Evolutionary conservation across 192 early-diverging fungal genomes (phyloP).

Genomic region (Gonapodya prolifera): DNA sequence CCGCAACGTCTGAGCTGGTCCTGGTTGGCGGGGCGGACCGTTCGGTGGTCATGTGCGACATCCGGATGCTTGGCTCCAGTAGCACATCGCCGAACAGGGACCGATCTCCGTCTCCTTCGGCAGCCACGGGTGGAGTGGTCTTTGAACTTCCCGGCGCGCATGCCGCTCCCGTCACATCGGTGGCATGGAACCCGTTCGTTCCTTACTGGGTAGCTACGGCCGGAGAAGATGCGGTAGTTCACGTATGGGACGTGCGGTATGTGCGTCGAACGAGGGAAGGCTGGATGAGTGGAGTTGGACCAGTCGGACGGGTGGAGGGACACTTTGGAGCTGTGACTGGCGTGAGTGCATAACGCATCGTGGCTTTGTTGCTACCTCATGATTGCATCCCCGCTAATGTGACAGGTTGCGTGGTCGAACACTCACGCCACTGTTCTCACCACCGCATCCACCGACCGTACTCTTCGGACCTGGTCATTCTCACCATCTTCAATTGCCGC

Average conservation of each 20-base stretch:
- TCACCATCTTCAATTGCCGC: conserved; percentile 10
- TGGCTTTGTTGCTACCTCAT: background rate
- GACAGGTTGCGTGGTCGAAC: conserved; percentile 50
- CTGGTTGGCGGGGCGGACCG: background rate
- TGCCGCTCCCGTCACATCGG: conserved; percentile 28
- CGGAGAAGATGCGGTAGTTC: conserved; percentile 41
- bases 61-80: background rate
- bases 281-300: conserved; percentile 10
- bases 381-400: background rate
- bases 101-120: background rate
- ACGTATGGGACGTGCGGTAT: conserved; percentile 62
- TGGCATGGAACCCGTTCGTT: conserved; percentile 58
- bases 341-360: background rate
- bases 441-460: conserved; percentile 39
- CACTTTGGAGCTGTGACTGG: conserved; percentile 20
- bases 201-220: conserved; percentile 62
- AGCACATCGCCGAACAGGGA: background rate
- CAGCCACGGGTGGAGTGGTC: background rate
- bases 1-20: background rate
- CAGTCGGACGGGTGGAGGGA: conserved; percentile 33
- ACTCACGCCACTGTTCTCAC: conserved; percentile 50
- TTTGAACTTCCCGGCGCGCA: conserved; percentile 17
- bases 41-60: background rate
- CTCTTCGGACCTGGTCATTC: conserved; percentile 42
- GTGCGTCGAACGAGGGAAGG: conserved; percentile 6